Conservation (phyloP, 2,329 filamentous ascomycete species). For the Apiospora aurea region DNA sequence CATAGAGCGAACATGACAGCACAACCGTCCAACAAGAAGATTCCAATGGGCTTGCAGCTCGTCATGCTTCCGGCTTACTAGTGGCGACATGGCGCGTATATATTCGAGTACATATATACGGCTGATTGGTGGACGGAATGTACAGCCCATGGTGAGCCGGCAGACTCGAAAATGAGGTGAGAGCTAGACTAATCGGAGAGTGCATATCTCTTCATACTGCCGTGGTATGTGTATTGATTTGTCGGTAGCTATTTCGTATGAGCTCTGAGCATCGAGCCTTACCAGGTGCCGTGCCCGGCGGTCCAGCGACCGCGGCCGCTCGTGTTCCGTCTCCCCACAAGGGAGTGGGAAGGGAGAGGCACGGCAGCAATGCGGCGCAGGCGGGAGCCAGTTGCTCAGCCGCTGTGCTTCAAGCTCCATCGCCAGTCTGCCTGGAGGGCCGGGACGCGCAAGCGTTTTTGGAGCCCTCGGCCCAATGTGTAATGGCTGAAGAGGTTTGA, state of each 20-base stretch:
- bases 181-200: background rate
- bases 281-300: background rate
- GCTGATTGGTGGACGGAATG: background rate
- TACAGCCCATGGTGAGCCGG: background rate
- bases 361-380: background rate
- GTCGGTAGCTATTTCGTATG: background rate
- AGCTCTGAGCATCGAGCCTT: background rate
- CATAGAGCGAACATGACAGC: background rate
- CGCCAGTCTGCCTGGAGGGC: background rate
- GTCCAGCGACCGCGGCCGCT: background rate
- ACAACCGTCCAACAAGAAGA: background rate
- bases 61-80: conserved; percentile 15
- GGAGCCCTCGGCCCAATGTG: background rate
- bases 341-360: background rate
- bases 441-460: conserved; percentile 13
- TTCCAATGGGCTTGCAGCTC: background rate
- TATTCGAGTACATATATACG: background rate
- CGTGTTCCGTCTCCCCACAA: conserved; percentile 7
- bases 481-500: background rate
- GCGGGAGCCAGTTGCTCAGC: background rate
- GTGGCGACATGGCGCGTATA: conserved; percentile 1
- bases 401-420: background rate
- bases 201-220: background rate
- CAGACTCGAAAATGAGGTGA: background rate
- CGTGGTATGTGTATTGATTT: conserved; percentile 8